Evolutionary conservation across 2,329 filamentous ascomycete genomes (phyloP), one percentile per base, ranked within the genome.

Genomic region (Domatiomyces globalis): DNA sequence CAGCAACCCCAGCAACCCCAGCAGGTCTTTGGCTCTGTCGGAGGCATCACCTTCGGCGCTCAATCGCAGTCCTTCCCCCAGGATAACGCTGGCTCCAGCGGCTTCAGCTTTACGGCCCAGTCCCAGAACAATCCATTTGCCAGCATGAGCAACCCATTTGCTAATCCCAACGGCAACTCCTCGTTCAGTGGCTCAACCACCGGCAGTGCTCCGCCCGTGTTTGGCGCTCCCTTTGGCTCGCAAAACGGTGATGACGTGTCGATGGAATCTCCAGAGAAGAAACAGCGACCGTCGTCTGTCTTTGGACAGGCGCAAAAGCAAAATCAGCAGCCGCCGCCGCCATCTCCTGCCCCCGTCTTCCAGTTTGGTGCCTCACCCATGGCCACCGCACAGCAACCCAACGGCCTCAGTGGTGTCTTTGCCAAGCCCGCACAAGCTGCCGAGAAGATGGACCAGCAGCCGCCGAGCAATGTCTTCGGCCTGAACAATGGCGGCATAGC

Each of bases 261-360:
- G 45, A 59, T 60, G 58, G 56, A 59, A 33, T 55, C 54, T 17
- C 56, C 55, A 18, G 56, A 59, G 29, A 59, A 58, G 51, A 56
- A 57, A 33, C 25, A 50, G 17, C 47, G 46, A n/a, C 47, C 52
- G 44, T 52, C 51, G 17, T 49, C 33, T 36, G 25, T 49, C 44
- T 58, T 60, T 48, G 53, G 52, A 7, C 39, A 53, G 29, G 53
- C 46, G 39, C 53, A 49, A 29, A 29, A n/a, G 15, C 46, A 48
- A 22, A 50, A 29, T 42, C 49, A 20, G 36, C 54, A 58, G 29
- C 33, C 54, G 18, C 18, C 51, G 22, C 49, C 54, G 46, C 52
- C 53, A 25, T 50, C 47, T 29, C 27, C 54, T 17, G 49, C 47
- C 29, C 52, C 50, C 36, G 36, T 48, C 9, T 48, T 52, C 36